phyloP scores from a whole-genome alignment of 148 eudicot genomes.

The Nepenthes mirabilis region DNA sequence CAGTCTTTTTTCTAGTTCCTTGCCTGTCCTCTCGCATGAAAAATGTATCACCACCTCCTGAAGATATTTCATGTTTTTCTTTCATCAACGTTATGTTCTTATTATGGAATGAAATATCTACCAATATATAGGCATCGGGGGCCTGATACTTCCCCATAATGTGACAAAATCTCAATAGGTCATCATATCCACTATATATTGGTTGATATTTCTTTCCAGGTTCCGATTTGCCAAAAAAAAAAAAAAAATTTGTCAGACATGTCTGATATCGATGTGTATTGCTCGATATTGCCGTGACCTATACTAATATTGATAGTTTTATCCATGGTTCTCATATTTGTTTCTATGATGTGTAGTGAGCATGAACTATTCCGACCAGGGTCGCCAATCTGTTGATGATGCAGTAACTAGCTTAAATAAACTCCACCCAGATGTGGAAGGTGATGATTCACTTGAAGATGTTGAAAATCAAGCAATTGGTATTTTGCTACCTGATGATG shows the following conservation, averaged over 20 bases:
- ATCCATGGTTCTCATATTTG: slow-evolving; percentile 4
- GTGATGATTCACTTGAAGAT: slow-evolving; percentile 32
- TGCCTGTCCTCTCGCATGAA: slow-evolving; percentile 72
- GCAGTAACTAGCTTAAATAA: slow-evolving; percentile 25
- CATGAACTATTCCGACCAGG: slow-evolving; percentile 21
- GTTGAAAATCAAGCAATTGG: slow-evolving; percentile 29
- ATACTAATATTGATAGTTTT: too few species aligned
- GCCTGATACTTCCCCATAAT: too few species aligned
- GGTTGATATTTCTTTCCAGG: not conserved
- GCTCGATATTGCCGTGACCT: too few species aligned
- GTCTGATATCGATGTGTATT: too few species aligned
- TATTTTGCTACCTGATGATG: slow-evolving; percentile 73
- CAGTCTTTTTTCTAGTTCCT: slow-evolving; percentile 63
- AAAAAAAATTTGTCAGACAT: too few species aligned
- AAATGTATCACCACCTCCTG: slow-evolving; percentile 20
- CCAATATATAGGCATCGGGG: too few species aligned
- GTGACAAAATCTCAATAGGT: too few species aligned
- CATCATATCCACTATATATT: not conserved
- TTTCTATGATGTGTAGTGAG: slow-evolving; percentile 35
- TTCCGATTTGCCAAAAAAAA: not conserved
- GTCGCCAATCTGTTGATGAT: slow-evolving; percentile 40
- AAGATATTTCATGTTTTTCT: not conserved
- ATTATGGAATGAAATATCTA: too few species aligned
- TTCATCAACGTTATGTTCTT: not conserved
- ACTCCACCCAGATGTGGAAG: slow-evolving; percentile 24